Conservation (phyloP, 2,329 filamentous ascomycete genomes). For the Macrophomina pseudophaseolina region DNA sequence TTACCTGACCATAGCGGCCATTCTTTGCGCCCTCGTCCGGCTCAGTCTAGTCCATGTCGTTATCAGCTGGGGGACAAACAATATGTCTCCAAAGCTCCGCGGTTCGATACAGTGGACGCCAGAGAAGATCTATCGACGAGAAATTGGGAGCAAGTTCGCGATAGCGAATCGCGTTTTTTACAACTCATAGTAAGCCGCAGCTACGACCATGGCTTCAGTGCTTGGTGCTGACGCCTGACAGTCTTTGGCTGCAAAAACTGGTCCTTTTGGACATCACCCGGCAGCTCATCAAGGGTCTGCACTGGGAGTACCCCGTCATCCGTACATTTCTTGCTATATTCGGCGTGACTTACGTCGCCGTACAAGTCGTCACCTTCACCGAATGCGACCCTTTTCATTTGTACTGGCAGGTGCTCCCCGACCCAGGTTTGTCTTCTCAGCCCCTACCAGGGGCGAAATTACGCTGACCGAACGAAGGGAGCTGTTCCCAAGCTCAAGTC, state of each 20-base stretch:
- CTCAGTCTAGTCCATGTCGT: slow-evolving; percentile 8
- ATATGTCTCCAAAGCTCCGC: not conserved
- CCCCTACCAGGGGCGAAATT: not conserved
- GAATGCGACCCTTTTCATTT: slow-evolving; percentile 16
- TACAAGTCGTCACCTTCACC: slow-evolving; percentile 16
- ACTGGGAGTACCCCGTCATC: slow-evolving; percentile 2
- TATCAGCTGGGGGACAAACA: slow-evolving; percentile 15
- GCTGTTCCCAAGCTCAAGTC: slow-evolving; percentile 4
- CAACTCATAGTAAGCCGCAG: slow-evolving; percentile 12
- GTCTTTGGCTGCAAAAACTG: slow-evolving; percentile 16
- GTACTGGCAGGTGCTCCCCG: slow-evolving; percentile 18
- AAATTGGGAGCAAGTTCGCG: slow-evolving; percentile 16
- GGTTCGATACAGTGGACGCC: not conserved
- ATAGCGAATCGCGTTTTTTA: slow-evolving; percentile 15
- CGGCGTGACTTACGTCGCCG: not conserved
- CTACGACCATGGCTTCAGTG: not conserved
- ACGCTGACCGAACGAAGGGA: not conserved
- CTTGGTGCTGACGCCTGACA: not conserved
- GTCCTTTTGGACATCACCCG: slow-evolving; percentile 15
- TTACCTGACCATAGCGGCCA: slow-evolving; percentile 16
- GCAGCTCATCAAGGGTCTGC: slow-evolving; percentile 12
- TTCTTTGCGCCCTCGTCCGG: slow-evolving; percentile 12
- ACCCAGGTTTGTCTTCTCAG: not conserved
- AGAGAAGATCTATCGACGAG: not conserved
- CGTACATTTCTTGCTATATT: not conserved